Evolutionary conservation across 164 flowering plant species (phyloP).

Genomic region (Buxus sempervirens): DNA sequence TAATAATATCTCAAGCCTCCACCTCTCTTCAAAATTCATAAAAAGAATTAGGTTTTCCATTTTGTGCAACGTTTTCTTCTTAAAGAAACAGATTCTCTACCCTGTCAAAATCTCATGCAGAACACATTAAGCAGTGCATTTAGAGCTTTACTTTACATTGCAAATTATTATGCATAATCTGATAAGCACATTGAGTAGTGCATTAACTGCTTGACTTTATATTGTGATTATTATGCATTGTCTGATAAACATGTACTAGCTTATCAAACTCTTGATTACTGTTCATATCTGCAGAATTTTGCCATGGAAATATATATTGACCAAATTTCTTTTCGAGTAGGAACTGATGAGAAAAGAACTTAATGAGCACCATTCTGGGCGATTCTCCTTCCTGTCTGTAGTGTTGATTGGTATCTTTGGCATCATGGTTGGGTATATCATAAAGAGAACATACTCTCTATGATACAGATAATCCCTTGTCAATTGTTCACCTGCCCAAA

Average conservation of each 20-base stretch:
- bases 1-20: background rate
- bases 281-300: background rate
- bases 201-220: background rate
- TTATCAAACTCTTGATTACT: background rate
- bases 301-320: background rate
- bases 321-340: slow-evolving; percentile 24
- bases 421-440: slow-evolving; percentile 42
- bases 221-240: background rate
- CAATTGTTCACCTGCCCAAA: slow-evolving; percentile 8
- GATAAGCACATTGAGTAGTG: too few species aligned
- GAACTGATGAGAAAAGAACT: slow-evolving; percentile 50
- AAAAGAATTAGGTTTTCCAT: background rate
- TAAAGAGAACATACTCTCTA: slow-evolving; percentile 37
- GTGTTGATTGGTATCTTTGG: slow-evolving; percentile 52
- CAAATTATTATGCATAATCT: background rate
- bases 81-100: background rate
- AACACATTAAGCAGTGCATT: background rate
- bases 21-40: background rate
- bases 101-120: too few species aligned
- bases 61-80: background rate
- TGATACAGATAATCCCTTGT: too few species aligned
- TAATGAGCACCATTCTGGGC: slow-evolving; percentile 36
- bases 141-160: background rate
- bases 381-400: slow-evolving; percentile 39
- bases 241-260: background rate